Percentiles rank a stretch among this genome's conserved stretches.
Evolutionary conservation across 2,329 filamentous ascomycete genomes (phyloP).

Genomic region (Fusarium devonianum): DNA sequence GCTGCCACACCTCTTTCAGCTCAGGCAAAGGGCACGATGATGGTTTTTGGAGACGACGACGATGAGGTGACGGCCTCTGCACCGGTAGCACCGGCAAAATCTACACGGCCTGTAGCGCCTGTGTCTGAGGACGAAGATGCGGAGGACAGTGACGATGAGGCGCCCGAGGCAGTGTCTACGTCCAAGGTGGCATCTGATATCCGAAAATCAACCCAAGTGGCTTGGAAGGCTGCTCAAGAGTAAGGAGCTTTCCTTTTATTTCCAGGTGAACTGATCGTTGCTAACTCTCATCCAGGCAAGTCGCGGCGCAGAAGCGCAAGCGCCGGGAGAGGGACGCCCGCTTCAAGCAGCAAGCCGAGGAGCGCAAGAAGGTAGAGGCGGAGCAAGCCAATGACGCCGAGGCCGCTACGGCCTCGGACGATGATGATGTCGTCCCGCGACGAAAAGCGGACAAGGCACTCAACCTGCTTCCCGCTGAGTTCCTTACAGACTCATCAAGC

Average conservation of each 20-base stretch:
- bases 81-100: conserved; percentile 14
- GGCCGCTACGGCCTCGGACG: conserved; percentile 17
- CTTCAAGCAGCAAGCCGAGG: conserved; percentile 62
- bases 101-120: conserved; percentile 15
- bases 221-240: conserved; percentile 60
- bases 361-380: conserved; percentile 53
- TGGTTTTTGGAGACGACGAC: conserved; percentile 48
- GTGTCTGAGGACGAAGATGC: conserved; percentile 45
- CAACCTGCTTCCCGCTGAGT: conserved; percentile 59
- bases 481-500: conserved; percentile 60
- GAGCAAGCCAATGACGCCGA: conserved; percentile 38
- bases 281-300: conserved; percentile 51
- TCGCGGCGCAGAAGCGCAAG: conserved; percentile 60
- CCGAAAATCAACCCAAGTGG: conserved; percentile 55
- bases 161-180: conserved; percentile 66
- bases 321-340: conserved; percentile 62
- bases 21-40: conserved; percentile 40
- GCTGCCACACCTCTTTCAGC: conserved; percentile 5
- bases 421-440: conserved; percentile 13
- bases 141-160: conserved; percentile 60
- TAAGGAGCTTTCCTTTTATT: conserved; percentile 44
- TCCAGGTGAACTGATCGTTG: neutral
- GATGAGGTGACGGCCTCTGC: conserved; percentile 28
- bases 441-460: conserved; percentile 50
- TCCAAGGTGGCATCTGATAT: conserved; percentile 55